Evolutionary conservation across 1,139 yeast species (phyloP).

Genomic region (Hyphopichia khmerensis): DNA sequence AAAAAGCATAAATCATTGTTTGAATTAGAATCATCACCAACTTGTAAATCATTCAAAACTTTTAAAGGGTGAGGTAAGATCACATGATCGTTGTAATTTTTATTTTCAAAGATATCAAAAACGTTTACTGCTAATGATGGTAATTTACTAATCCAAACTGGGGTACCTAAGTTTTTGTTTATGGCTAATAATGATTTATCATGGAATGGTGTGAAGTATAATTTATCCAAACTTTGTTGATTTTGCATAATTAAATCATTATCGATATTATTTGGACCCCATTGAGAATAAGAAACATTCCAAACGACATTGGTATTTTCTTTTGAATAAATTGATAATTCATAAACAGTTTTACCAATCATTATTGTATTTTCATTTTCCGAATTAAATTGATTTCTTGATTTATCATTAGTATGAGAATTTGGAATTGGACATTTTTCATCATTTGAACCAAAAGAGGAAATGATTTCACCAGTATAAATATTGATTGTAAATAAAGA

Average conservation of each 20-base stretch:
- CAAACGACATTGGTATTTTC: conserved; percentile 61
- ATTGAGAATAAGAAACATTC: conserved; percentile 84
- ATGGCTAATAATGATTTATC: conserved; percentile 70
- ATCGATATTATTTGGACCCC: conserved; percentile 94
- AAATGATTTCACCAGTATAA: conserved; percentile 71
- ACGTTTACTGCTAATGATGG: conserved; percentile 71
- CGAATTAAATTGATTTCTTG: conserved; percentile 5
- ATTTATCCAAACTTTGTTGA: conserved; percentile 58
- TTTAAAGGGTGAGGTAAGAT: conserved; percentile 68
- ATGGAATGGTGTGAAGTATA: conserved; percentile 82
- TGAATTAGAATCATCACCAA: conserved; percentile 17
- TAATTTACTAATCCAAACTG: conserved; percentile 74
- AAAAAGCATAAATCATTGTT: conserved; percentile 54
- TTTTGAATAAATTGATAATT: conserved; percentile 52
- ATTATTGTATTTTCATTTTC: conserved; percentile 31
- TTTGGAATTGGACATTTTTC: conserved; percentile 35
- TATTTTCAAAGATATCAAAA: conserved; percentile 59
- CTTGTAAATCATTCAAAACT: conserved; percentile 35
- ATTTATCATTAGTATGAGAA: conserved; percentile 16
- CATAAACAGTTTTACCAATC: conserved; percentile 52
- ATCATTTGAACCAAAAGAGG: conserved; percentile 57
- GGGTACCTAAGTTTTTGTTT: conserved; percentile 62
- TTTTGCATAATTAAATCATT: conserved; percentile 58
- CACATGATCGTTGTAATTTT: conserved; percentile 31
- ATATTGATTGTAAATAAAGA: conserved; percentile 75